phyloP scores from a whole-genome alignment of 305 asterid genomes.

The Solanum chacoense region DNA sequence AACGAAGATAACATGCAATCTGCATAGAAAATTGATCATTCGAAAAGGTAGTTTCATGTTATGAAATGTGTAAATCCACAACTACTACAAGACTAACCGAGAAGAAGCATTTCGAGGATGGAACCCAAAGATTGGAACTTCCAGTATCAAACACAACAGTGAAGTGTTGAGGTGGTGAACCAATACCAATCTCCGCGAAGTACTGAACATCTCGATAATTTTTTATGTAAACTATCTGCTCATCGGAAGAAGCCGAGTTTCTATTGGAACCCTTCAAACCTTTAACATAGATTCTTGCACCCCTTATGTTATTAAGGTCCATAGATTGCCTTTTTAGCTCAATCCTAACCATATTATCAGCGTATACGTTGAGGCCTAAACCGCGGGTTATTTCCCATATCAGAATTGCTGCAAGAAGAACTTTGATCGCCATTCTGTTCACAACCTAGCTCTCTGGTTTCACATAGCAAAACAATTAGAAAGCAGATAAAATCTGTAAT shows the following conservation, averaged over 20 bases:
- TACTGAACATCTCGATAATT: slow-evolving; percentile 20
- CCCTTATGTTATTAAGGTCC: slow-evolving; percentile 6
- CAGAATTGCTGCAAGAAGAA: not conserved
- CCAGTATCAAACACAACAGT: slow-evolving; percentile 27
- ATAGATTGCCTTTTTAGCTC: slow-evolving; percentile 11
- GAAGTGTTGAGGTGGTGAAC: slow-evolving; percentile 26
- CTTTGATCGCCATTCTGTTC: not conserved
- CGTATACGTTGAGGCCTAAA: not conserved
- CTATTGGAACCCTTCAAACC: not conserved
- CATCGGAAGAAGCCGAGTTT: not conserved
- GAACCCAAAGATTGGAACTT: slow-evolving; percentile 30
- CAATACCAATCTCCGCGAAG: slow-evolving; percentile 22
- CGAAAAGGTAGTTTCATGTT: not conserved
- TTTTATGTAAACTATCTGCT: slow-evolving; percentile 11
- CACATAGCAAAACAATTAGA: not conserved
- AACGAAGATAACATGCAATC: slow-evolving; percentile 19
- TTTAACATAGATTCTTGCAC: not conserved
- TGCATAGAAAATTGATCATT: not conserved
- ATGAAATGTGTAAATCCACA: not conserved
- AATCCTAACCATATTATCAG: slow-evolving; percentile 9
- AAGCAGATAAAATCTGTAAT: not conserved
- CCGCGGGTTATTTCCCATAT: not conserved
- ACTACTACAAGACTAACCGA: slow-evolving; percentile 16
- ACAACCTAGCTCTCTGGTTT: not conserved
- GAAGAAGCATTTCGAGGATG: slow-evolving; percentile 22